Evolutionary conservation across 345 rosid genomes (phyloP).

Genomic region (Brassica cretica): DNA sequence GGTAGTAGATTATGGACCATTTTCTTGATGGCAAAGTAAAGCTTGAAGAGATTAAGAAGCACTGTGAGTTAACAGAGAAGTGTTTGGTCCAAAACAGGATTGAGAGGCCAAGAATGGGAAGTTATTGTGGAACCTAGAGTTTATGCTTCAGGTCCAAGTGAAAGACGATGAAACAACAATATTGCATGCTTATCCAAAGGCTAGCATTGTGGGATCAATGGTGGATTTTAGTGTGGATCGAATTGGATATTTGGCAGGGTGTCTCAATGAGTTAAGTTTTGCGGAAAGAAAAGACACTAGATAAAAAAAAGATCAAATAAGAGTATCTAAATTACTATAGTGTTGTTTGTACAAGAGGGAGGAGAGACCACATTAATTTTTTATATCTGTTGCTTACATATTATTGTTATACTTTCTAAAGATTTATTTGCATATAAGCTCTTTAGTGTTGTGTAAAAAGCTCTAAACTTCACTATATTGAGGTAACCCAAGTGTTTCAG

Average conservation of each 20-base stretch:
- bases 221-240: background rate
- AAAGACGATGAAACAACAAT: background rate
- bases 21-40: background rate
- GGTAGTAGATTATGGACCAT: background rate
- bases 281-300: no score
- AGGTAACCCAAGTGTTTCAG: no score
- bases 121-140: background rate
- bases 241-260: background rate
- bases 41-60: background rate
- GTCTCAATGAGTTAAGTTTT: no score
- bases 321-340: background rate
- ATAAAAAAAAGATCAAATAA: no score
- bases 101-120: background rate
- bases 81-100: background rate
- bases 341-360: slow-evolving; percentile 29
- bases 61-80: background rate
- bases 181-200: background rate
- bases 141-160: background rate
- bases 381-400: background rate
- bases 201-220: background rate
- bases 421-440: no score
- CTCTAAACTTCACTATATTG: no score
- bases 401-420: no score
- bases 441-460: no score
- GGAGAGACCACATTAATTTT: background rate